Base-by-base conservation (phyloP, 108 stramenopile genomes). In the Epipyxis sp. region DNA sequence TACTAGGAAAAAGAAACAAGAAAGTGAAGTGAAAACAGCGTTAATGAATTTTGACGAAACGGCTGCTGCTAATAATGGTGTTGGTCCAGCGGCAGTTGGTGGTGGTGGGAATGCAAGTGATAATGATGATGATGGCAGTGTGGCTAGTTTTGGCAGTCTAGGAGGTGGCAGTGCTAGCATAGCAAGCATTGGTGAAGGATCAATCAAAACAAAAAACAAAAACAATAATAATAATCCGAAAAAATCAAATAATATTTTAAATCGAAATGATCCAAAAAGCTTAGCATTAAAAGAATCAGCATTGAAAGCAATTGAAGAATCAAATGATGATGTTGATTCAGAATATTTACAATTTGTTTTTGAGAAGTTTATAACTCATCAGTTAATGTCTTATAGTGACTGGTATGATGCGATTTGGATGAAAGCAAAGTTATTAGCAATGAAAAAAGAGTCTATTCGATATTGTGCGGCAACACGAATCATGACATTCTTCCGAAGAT, bases 381-480 rank as follows among this genome's bases (percentile, higher is more conserved):
- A 74, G n/a, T 34, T 74, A 10, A 74, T 74, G 44, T 10, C 34
- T 10, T 46, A 54, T 46, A 13, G 25, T 3, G 6, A 27, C 6
- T 54, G 44, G 50, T 74, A 46, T 46, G 71, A 74, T 35, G 32
- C 34, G 44, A 16, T 32, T 10, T 74, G 71, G 71, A 16, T 10
- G 6, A 27, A 74, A 13, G 71, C 71, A 37, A 74, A 74, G 42
- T 3, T 57, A 3, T 35, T 74, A 42, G 71, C 71, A 13, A 74
- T 74, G 71, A 27, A 37, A 10, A 74, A 54, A 54, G 71, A 74
- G 43, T 37, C 71, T 13, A 6, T 74, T 54, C 44, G 13, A 13
- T 74, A 74, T 57, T 46, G 46, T 74, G 71, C 71, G 6, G 71
- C 71, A 37, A 74, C 71, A 6, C 71, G 71, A 13, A 30, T 74